These are phyloP conservation scores for Aspergillus carbonarius DNA, from an alignment of 2,329 filamentous ascomycete species.

Conservation along the genomic window DNA sequence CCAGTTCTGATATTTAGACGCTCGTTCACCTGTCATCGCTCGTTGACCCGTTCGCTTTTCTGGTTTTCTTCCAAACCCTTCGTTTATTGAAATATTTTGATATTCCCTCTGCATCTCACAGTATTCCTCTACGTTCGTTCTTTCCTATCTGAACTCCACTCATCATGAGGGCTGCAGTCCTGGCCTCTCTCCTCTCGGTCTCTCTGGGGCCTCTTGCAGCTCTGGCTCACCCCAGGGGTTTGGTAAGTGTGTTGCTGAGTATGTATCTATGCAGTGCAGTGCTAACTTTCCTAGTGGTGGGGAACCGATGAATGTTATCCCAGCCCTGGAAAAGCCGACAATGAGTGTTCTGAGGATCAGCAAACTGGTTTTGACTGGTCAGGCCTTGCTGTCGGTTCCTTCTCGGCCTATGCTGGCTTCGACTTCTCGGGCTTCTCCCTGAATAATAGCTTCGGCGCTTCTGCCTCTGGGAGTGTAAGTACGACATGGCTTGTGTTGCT, in stretches of 20 bases:
- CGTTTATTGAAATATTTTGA: not conserved
- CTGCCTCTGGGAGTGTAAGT: constrained; percentile 44
- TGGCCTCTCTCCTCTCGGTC: constrained; percentile 26
- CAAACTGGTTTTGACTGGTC: constrained; percentile 69
- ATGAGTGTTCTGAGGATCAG: constrained; percentile 73
- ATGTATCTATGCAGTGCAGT: not conserved
- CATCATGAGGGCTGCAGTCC: constrained; percentile 29
- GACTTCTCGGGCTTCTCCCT: constrained; percentile 72
- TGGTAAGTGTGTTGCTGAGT: constrained; percentile 40
- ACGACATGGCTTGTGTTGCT: constrained; percentile 14
- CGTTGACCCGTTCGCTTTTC: constrained; percentile 16
- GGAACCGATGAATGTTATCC: constrained; percentile 57
- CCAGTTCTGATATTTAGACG: not conserved
- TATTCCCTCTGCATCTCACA: not conserved
- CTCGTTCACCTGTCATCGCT: constrained; percentile 31
- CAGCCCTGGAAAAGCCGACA: constrained; percentile 71
- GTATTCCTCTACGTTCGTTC: constrained; percentile 21
- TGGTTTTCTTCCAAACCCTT: constrained; percentile 1
- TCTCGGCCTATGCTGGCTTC: constrained; percentile 70
- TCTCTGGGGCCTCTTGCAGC: constrained; percentile 43
- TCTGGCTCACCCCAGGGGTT: constrained; percentile 43
- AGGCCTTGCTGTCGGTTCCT: constrained; percentile 59
- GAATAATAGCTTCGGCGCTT: constrained; percentile 51
- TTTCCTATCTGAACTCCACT: not conserved
- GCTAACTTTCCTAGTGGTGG: constrained; percentile 43